A percentile compares a stretch with the other conserved stretches of the same genome.
Conservation (phyloP, 2,329 filamentous ascomycete species). For the Lasiodiplodia citricola region DNA sequence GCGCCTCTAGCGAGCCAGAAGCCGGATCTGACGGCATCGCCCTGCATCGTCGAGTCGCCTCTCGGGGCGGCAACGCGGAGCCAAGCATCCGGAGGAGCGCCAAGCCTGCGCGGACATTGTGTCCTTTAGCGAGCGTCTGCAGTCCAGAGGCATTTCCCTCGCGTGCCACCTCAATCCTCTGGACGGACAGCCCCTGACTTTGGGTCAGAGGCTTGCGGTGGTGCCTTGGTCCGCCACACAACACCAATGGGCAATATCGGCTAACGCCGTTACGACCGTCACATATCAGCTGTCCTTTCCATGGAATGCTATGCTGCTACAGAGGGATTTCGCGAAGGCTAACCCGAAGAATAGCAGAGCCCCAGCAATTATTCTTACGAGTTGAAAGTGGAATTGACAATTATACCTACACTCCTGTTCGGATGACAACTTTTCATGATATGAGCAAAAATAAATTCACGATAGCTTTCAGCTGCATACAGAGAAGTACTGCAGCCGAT, state of each 20-base stretch:
- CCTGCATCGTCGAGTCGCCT: not conserved
- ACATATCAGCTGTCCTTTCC: not conserved
- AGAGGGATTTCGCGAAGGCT: no score
- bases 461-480: no score
- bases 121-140: constrained; percentile 2
- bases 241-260: not conserved
- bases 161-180: not conserved
- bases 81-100: not conserved
- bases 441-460: no score
- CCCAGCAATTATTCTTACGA: no score
- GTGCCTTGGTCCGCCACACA: not conserved
- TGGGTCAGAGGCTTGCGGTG: not conserved
- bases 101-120: not conserved
- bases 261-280: not conserved
- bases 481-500: no score
- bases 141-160: not conserved
- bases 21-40: not conserved
- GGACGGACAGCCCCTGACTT: not conserved
- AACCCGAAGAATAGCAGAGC: no score
- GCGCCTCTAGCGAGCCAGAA: not conserved
- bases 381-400: no score
- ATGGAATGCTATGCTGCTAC: not conserved
- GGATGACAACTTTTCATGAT: no score
- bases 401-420: no score
- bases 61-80: not conserved